These are phyloP conservation scores for Chlamydomonas sphaeroides DNA, from an alignment of 139 green algal genomes.

Conservation along the genomic window DNA sequence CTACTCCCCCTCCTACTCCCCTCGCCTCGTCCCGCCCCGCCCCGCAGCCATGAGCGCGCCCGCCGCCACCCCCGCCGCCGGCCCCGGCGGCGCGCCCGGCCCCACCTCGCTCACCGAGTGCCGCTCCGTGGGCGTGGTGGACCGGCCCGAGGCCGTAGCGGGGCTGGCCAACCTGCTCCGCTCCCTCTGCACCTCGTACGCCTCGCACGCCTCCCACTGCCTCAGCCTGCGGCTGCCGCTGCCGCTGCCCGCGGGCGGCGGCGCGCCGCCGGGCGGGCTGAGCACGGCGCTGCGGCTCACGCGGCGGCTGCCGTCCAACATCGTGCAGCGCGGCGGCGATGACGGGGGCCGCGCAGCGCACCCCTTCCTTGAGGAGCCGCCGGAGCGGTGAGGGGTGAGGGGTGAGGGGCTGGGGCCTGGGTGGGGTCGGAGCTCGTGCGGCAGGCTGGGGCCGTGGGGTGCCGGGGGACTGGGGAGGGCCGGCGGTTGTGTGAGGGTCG, in stretches of 20 bases:
- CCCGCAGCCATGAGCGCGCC: slow-evolving; percentile 25
- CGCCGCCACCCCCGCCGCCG: neutral
- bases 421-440: neutral
- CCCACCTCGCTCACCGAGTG: slow-evolving; percentile 15
- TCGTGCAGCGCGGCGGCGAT: neutral
- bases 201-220: neutral
- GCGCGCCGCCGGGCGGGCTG: slow-evolving; percentile 8
- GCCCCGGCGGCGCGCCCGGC: neutral
- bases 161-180: slow-evolving; percentile 18
- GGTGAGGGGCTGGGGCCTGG: neutral
- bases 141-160: neutral
- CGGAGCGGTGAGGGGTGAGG: slow-evolving; percentile 5
- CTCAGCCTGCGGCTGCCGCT: slow-evolving; percentile 11
- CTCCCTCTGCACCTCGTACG: slow-evolving; percentile 25
- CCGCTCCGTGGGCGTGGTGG: slow-evolving; percentile 19
- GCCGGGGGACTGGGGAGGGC: too few species aligned
- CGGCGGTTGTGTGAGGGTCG: too few species aligned
- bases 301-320: neutral
- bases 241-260: neutral
- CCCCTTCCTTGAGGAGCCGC: slow-evolving; percentile 26
- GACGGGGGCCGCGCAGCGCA: neutral
- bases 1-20: neutral
- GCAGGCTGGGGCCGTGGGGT: neutral
- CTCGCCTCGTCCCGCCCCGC: too few species aligned
- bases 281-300: neutral